Evolutionary conservation across 441 rosid genomes (phyloP), one percentile per base, ranked within the genome.

Genomic region (Pelargonium australe): DNA sequence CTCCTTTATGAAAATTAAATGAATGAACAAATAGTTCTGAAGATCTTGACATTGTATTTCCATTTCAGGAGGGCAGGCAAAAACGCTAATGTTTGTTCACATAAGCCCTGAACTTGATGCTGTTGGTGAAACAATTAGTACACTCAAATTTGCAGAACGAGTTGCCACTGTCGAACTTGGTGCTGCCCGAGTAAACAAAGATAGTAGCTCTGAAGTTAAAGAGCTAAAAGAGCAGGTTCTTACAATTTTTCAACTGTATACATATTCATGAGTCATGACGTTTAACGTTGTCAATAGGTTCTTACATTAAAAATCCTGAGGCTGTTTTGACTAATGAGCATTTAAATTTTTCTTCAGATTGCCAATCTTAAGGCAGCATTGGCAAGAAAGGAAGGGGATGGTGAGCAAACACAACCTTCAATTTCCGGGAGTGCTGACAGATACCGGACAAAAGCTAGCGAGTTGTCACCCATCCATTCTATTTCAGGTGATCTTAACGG

Each of bases 21-120:
- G 20, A 20, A 58, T 58, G 9, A 58, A 19, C 4, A 19, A 17
- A 17, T 58, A 19, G 7, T 58, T 58, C 4, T 63, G 53, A 37
- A 45, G 78, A 58, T 14, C 3, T 69, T 60, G 65, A 67, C 44
- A 51, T 31, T 55, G 64, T 61, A 17, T 23, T 65, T 68, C 72
- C 57, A 43, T 64, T 68, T 76, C 80, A 91, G 97, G 97, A 68
- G 96, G 97, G 60, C 97, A 91, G 75, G 97, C 97, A 64, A 91
- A 91, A 81, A 89, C 97, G 19, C 80, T 91, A 65, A 91, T 91
- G 97, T 91, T 91, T 81, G 92, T 91, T 47, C 97, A 91, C 80
- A 82, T 91, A 63, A 86, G 97, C 79, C 96, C 97, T 44, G 97
- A 87, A 68, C 82, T 80, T 64, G 89, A 89, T 63, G 94, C 97